Percentiles rank a stretch among this genome's conserved stretches.
Conservation (phyloP, 495 filamentous ascomycete genomes). For the Acidiella bohemica region DNA sequence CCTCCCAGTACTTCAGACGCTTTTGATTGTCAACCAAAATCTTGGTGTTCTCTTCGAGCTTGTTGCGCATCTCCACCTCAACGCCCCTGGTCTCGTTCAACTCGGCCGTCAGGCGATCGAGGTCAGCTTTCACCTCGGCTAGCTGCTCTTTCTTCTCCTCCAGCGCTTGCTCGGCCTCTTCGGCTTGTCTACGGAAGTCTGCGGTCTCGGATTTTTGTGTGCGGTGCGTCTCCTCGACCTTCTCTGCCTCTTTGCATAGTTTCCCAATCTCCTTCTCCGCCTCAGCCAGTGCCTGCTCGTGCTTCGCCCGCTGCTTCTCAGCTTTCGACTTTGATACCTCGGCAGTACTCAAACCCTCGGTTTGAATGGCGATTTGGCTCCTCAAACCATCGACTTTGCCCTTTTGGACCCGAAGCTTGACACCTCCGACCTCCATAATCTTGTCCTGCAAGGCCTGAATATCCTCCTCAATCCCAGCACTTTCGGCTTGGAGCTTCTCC, state of each 20-base stretch:
- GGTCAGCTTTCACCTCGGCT: slow-evolving; percentile 60
- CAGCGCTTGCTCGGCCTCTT: slow-evolving; percentile 67
- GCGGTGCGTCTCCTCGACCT: slow-evolving; percentile 59
- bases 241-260: slow-evolving; percentile 55
- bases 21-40: slow-evolving; percentile 75
- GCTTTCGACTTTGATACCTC: slow-evolving; percentile 80
- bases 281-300: slow-evolving; percentile 63
- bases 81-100: slow-evolving; percentile 78
- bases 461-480: slow-evolving; percentile 72
- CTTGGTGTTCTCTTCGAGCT: slow-evolving; percentile 92
- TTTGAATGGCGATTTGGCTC: slow-evolving; percentile 67
- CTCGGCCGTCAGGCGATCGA: slow-evolving; percentile 75
- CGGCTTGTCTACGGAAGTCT: slow-evolving; percentile 56
- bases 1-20: slow-evolving; percentile 68
- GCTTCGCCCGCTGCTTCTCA: slow-evolving; percentile 80
- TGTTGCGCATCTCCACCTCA: slow-evolving; percentile 97
- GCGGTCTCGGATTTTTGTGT: slow-evolving; percentile 63
- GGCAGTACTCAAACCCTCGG: slow-evolving; percentile 67
- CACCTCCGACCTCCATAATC: slow-evolving; percentile 96
- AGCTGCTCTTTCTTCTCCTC: slow-evolving; percentile 71
- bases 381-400: slow-evolving; percentile 85
- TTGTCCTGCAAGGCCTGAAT: slow-evolving; percentile 84
- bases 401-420: slow-evolving; percentile 78
- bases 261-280: slow-evolving; percentile 64
- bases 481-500: slow-evolving; percentile 65